Percentiles rank a stretch among this genome's conserved stretches.
phyloP scores from a whole-genome alignment of 306 rosid genomes.

The Quercus variabilis region DNA sequence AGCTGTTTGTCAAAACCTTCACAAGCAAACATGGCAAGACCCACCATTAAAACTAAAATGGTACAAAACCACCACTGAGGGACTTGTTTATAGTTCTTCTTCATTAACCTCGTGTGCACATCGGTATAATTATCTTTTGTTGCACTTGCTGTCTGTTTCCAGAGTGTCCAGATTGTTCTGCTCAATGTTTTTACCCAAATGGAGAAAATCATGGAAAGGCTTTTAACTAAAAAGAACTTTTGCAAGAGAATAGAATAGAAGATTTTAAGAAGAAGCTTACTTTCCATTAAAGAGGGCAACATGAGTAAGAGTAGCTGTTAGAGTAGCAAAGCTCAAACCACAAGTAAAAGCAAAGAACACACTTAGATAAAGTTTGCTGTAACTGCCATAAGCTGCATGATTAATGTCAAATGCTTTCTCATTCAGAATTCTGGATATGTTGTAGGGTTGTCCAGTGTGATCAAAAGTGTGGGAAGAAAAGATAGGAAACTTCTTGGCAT shows the following conservation, averaged over 20 bases:
- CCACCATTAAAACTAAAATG: slow-evolving; percentile 36
- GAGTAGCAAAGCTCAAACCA: slow-evolving; percentile 76
- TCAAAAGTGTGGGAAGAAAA: slow-evolving; percentile 64
- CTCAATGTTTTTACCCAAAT: not conserved
- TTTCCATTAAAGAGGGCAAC: slow-evolving; percentile 81
- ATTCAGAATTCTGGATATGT: slow-evolving; percentile 52
- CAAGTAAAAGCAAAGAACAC: slow-evolving; percentile 56
- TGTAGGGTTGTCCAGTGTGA: slow-evolving; percentile 40
- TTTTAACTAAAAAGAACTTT: not conserved
- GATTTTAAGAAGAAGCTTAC: slow-evolving; percentile 35
- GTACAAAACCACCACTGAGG: slow-evolving; percentile 75
- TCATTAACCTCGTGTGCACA: slow-evolving; percentile 72
- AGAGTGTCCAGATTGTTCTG: slow-evolving; percentile 48
- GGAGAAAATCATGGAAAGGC: slow-evolving; percentile 1
- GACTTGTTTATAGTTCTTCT: slow-evolving; percentile 65
- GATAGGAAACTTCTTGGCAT: slow-evolving; percentile 76
- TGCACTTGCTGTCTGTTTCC: slow-evolving; percentile 41
- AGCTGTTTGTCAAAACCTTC: slow-evolving; percentile 68
- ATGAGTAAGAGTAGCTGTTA: slow-evolving; percentile 68
- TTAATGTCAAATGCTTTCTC: slow-evolving; percentile 41
- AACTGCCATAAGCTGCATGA: slow-evolving; percentile 34
- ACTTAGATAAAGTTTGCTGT: slow-evolving; percentile 76
- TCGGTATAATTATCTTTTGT: slow-evolving; percentile 34
- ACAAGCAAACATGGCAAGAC: slow-evolving; percentile 38
- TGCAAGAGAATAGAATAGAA: too few relatives aligned